Conservation (phyloP, 768 basidiomycete genomes). For the Hortiboletus campestris region DNA sequence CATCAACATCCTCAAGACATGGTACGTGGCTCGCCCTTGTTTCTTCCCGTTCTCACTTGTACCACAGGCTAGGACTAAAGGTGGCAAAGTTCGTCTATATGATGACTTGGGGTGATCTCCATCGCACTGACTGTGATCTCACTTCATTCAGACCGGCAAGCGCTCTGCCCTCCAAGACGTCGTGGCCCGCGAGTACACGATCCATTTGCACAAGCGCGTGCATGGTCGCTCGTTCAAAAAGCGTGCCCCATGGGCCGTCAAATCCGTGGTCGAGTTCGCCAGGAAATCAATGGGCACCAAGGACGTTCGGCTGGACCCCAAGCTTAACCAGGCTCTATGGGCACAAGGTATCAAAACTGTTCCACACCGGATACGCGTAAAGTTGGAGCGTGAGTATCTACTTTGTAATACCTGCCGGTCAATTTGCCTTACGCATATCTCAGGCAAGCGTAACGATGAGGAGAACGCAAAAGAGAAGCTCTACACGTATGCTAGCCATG, state of each 20-base stretch:
- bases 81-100: constrained; percentile 25
- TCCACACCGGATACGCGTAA: constrained; percentile 87
- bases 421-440: not conserved
- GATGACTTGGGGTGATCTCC: constrained; percentile 23
- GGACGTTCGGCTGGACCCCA: constrained; percentile 93
- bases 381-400: constrained; percentile 79
- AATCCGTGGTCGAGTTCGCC: constrained; percentile 90
- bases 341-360: constrained; percentile 90
- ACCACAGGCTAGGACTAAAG: constrained; percentile 42
- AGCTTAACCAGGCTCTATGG: constrained; percentile 97
- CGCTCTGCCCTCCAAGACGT: constrained; percentile 98
- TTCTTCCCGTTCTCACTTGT: constrained; percentile 10
- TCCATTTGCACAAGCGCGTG: constrained; percentile 94
- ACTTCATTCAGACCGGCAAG: constrained; percentile 62
- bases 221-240: constrained; percentile 96
- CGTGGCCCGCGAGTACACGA: constrained; percentile 98
- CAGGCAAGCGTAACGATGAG: constrained; percentile 98
- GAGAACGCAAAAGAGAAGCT: constrained; percentile 99
- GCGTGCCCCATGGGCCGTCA: constrained; percentile 95
- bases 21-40: constrained; percentile 40
- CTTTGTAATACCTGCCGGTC: not conserved
- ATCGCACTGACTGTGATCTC: constrained; percentile 2
- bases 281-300: constrained; percentile 93
- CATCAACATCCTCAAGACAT: constrained; percentile 67
- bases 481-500: constrained; percentile 84